phyloP scores from a whole-genome alignment of 495 filamentous ascomycete genomes.

The Penicillium canariense region DNA sequence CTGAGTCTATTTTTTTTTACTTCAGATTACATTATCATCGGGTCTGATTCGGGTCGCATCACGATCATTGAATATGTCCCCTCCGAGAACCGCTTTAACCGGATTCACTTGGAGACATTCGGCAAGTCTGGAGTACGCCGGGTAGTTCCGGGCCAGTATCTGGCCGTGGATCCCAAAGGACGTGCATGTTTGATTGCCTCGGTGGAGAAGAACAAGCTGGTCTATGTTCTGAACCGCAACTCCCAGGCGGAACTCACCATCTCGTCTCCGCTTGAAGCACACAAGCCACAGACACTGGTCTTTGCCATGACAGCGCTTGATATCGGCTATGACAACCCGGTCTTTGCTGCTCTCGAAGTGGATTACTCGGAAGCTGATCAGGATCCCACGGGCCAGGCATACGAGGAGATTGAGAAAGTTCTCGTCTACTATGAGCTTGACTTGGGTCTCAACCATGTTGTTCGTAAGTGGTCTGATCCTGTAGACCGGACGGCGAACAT shows the following conservation, averaged over 20 bases:
- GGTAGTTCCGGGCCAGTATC: conserved; percentile 91
- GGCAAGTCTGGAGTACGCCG: conserved; percentile 95
- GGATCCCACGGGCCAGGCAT: conserved; percentile 83
- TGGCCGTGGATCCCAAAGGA: conserved; percentile 92
- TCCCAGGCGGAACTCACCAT: conserved; percentile 92
- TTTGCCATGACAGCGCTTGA: conserved; percentile 84
- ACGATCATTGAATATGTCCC: conserved; percentile 90
- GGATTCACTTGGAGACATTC: conserved; percentile 93
- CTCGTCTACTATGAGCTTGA: conserved; percentile 98
- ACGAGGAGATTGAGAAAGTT: conserved; percentile 77
- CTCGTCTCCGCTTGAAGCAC: conserved; percentile 95
- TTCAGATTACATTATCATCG: conserved; percentile 91
- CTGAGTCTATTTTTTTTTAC: conserved; percentile 55
- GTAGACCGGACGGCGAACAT: conserved; percentile 88
- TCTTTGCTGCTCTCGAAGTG: conserved; percentile 91
- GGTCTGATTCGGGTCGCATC: conserved; percentile 92
- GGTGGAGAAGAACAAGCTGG: conserved; percentile 98
- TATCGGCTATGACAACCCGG: conserved; percentile 93
- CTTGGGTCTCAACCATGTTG: conserved; percentile 93
- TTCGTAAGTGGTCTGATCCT: conserved; percentile 89
- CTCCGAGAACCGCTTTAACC: conserved; percentile 80
- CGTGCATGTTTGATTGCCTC: conserved; percentile 91
- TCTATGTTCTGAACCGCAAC: conserved; percentile 96
- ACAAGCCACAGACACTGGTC: conserved; percentile 90
- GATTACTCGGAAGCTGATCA: conserved; percentile 91